phyloP scores from a whole-genome alignment of 768 basidiomycete species.

The Termitomyces sp. region DNA sequence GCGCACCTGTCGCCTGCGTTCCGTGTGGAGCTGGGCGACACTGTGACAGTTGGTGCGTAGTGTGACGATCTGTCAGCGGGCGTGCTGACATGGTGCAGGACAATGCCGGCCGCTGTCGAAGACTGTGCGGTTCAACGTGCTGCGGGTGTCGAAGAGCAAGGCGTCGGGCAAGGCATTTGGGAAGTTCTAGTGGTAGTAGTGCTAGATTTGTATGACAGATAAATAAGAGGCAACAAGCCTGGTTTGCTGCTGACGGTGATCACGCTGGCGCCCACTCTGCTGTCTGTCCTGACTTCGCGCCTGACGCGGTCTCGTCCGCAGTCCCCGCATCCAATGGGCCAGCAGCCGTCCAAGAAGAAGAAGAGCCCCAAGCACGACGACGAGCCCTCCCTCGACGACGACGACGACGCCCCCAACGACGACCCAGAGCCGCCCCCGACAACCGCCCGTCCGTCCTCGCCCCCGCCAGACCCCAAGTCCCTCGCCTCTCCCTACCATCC shows the following conservation, averaged over 20 bases:
- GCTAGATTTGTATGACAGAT: neutral
- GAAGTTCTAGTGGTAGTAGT: constrained; percentile 62
- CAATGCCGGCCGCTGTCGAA: constrained; percentile 99
- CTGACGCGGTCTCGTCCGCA: constrained; percentile 68
- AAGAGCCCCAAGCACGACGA: constrained; percentile 67
- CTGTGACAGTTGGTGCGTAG: constrained; percentile 87
- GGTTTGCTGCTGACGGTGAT: neutral
- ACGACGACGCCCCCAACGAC: constrained; percentile 34
- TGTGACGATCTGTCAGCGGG: neutral
- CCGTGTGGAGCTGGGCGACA: constrained; percentile 94
- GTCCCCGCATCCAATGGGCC: constrained; percentile 79
- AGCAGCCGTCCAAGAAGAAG: constrained; percentile 78
- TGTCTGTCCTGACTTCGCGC: constrained; percentile 70
- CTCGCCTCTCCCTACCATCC: constrained; percentile 26
- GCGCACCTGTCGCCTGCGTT: constrained; percentile 97
- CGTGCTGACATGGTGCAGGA: constrained; percentile 37
- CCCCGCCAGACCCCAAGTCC: constrained; percentile 21
- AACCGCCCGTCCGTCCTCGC: too few relatives aligned
- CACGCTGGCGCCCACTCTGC: constrained; percentile 80
- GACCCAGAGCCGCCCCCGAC: constrained; percentile 17
- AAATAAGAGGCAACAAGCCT: constrained; percentile 18
- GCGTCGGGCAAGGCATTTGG: constrained; percentile 85
- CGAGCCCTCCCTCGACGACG: constrained; percentile 39
- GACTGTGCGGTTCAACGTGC: constrained; percentile 98
- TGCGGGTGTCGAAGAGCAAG: constrained; percentile 93